Percentiles rank a stretch among this genome's conserved stretches.
Evolutionary conservation across 2,329 filamentous ascomycete species (phyloP).

Genomic region (Colletotrichum zoysiae): DNA sequence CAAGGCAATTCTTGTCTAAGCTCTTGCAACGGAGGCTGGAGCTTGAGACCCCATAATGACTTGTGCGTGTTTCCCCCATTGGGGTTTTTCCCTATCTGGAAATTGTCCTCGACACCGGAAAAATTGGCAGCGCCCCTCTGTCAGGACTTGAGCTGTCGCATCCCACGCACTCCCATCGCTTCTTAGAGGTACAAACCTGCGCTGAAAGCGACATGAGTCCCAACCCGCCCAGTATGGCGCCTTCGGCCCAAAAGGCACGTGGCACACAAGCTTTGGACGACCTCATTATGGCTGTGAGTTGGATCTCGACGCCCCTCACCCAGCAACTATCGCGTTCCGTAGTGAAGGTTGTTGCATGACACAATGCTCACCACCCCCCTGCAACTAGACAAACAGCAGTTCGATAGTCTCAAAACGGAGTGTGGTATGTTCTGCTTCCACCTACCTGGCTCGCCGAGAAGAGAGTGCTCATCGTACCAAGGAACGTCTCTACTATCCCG

Average conservation of each 20-base stretch:
- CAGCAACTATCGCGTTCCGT: background rate
- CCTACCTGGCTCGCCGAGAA: background rate
- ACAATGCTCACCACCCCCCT: conserved; percentile 35
- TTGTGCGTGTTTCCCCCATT: background rate
- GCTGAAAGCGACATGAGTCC: background rate
- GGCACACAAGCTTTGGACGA: conserved; percentile 56
- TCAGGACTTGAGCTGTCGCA: background rate
- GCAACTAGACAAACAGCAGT: conserved; percentile 83
- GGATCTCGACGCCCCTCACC: background rate
- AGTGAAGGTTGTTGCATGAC: background rate
- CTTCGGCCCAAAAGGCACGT: conserved; percentile 9
- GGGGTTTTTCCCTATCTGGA: background rate
- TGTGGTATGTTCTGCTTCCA: conserved; percentile 68
- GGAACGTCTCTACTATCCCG: conserved; percentile 78
- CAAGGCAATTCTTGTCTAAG: background rate
- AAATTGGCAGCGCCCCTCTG: background rate
- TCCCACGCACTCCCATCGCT: background rate
- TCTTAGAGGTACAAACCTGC: background rate
- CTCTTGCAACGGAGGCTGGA: background rate
- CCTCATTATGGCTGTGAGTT: conserved; percentile 67
- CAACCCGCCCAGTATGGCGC: conserved; percentile 18
- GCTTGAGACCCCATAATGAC: background rate
- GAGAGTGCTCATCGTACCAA: background rate
- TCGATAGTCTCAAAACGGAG: conserved; percentile 94
- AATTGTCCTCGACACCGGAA: conserved; percentile 1